Percentiles rank a stretch among this genome's conserved stretches.
Evolutionary conservation across 208 protist genomes (phyloP).

Genomic region (Crithidia expoeki): DNA sequence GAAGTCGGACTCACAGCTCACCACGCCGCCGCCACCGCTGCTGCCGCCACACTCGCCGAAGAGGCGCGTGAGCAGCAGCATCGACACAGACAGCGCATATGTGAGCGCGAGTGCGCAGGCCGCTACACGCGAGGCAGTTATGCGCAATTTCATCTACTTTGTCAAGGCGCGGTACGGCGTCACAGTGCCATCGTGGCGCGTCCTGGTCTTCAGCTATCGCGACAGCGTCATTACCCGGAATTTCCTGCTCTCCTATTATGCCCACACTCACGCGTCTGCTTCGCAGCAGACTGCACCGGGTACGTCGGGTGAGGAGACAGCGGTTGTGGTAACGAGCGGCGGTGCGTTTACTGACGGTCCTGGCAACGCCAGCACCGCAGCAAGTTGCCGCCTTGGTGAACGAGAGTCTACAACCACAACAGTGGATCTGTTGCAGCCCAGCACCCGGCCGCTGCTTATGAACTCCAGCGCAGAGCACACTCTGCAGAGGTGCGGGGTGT

Average conservation of each 20-base stretch:
- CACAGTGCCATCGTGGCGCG: constrained; percentile 56
- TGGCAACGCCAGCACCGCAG: not conserved
- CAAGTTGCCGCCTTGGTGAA: not conserved
- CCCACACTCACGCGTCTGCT: not conserved
- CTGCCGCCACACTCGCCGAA: constrained; percentile 5
- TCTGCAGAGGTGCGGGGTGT: not conserved
- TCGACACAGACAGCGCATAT: not conserved
- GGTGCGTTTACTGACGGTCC: no score
- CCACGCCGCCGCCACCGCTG: not conserved
- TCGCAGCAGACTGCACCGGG: not conserved
- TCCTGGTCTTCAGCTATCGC: constrained; percentile 55
- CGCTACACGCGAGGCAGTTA: not conserved
- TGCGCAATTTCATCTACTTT: constrained; percentile 12
- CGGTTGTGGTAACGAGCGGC: no score
- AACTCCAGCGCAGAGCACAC: constrained; percentile 5
- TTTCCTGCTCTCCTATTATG: constrained; percentile 32
- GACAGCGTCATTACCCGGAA: constrained; percentile 36
- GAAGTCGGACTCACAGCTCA: not conserved
- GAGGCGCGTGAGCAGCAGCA: not conserved
- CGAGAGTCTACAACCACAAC: not conserved
- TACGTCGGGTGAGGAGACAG: not conserved
- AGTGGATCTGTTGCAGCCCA: not conserved
- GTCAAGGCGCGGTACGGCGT: constrained; percentile 39
- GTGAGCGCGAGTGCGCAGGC: not conserved
- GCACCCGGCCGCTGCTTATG: not conserved